phyloP scores from a whole-genome alignment of 805 yeast species.

The Kregervanrija pseudodelftensis region DNA sequence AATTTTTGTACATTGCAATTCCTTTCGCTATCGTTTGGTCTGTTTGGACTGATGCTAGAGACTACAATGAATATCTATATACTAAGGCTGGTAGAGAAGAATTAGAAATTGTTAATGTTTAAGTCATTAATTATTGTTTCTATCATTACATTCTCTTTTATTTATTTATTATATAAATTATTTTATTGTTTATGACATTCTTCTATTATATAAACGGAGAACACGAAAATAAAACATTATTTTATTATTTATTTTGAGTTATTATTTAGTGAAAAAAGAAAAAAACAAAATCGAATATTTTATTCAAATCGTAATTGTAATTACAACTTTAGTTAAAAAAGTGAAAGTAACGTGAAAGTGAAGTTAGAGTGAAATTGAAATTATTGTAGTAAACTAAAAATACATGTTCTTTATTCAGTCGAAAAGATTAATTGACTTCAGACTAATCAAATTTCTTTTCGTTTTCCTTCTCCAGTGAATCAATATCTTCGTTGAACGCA shows the following conservation, averaged over 20 bases:
- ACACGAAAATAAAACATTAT: not conserved
- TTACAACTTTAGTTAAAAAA: too few species aligned
- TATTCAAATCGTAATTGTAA: too few species aligned
- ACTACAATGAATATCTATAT: slow-evolving; percentile 88
- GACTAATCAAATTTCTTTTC: slow-evolving; percentile 17
- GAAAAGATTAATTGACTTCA: not conserved
- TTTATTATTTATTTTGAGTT: too few species aligned
- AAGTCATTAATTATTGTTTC: slow-evolving; percentile 1
- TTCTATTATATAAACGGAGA: not conserved
- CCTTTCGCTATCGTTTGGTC: slow-evolving; percentile 81
- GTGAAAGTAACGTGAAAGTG: too few species aligned
- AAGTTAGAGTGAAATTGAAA: too few species aligned
- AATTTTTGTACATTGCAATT: slow-evolving; percentile 65
- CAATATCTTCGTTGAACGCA: slow-evolving; percentile 62
- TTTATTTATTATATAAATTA: not conserved
- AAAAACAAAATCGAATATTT: too few species aligned
- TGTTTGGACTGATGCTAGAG: slow-evolving; percentile 81
- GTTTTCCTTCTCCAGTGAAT: slow-evolving; percentile 32
- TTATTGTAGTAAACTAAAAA: too few species aligned
- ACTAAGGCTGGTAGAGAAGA: slow-evolving; percentile 98
- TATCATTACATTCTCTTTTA: not conserved
- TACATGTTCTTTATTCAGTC: too few species aligned
- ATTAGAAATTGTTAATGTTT: slow-evolving; percentile 55
- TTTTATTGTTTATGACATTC: not conserved
- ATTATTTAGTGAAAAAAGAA: too few species aligned